Conservation (phyloP, 192 early-diverging fungal genomes). For the Entomortierella beljakovae region DNA sequence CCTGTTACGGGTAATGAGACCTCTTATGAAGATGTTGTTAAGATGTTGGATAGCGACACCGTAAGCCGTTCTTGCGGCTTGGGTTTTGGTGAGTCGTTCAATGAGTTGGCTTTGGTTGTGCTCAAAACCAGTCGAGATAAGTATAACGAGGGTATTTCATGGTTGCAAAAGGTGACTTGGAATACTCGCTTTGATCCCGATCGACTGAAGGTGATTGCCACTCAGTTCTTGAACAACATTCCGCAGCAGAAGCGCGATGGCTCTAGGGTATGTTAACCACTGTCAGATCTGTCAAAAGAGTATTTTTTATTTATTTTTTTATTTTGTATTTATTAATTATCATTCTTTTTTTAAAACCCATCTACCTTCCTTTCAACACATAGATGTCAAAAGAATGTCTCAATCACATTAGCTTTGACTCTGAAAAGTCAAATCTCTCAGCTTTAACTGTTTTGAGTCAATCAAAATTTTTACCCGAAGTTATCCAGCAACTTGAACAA, state of each 20-base stretch:
- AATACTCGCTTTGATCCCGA: constrained; percentile 65
- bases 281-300: not conserved
- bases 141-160: constrained; percentile 63
- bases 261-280: constrained; percentile 54
- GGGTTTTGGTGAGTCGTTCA: constrained; percentile 56
- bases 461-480: constrained; percentile 59
- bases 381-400: constrained; percentile 62
- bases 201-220: constrained; percentile 65
- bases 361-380: not conserved
- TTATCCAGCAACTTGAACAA: constrained; percentile 56
- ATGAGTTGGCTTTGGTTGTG: constrained; percentile 39
- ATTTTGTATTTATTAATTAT: not conserved
- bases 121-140: constrained; percentile 59
- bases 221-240: constrained; percentile 66
- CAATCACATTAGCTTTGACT: constrained; percentile 56
- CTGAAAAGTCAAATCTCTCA: constrained; percentile 59
- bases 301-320: not conserved
- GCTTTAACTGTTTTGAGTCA: constrained; percentile 60
- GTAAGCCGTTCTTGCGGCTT: constrained; percentile 56
- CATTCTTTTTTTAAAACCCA: not conserved
- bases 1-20: constrained; percentile 48
- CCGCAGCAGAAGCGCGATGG: constrained; percentile 69
- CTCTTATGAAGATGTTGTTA: constrained; percentile 64
- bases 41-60: constrained; percentile 65
- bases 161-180: constrained; percentile 65